Conservation (phyloP, 2,329 filamentous ascomycete species). For the Colletotrichum spaethianum region DNA sequence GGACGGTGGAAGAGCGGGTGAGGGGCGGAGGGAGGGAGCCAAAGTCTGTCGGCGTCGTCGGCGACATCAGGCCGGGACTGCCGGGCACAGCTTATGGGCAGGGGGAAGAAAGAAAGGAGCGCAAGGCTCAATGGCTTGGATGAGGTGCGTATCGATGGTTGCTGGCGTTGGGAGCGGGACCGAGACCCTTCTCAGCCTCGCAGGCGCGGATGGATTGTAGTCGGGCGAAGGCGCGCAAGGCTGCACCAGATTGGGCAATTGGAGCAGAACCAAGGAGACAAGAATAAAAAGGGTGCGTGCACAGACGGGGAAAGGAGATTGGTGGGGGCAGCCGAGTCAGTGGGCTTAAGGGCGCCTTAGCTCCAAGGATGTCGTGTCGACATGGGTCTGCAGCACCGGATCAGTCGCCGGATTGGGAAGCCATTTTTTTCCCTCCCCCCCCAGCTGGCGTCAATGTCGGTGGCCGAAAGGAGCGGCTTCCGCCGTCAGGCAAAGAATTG, state of each 20-base stretch:
- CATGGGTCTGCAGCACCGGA: conserved; percentile 13
- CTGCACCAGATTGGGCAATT: neutral
- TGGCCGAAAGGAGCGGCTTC: conserved; percentile 29
- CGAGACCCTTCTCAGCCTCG: conserved; percentile 35
- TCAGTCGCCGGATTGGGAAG: conserved; percentile 16
- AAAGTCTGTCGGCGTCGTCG: conserved; percentile 41
- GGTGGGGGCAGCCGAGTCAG: conserved; percentile 28
- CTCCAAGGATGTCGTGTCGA: neutral
- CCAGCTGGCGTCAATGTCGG: neutral
- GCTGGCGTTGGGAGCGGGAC: conserved; percentile 13
- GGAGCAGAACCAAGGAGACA: neutral
- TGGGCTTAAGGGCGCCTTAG: neutral
- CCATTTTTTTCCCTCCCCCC: neutral
- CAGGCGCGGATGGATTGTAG: conserved; percentile 29
- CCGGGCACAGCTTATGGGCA: neutral
- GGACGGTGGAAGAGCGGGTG: conserved; percentile 58
- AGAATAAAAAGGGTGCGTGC: conserved; percentile 24
- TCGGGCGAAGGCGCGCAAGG: conserved; percentile 12
- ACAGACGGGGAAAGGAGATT: conserved; percentile 34
- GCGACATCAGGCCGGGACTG: conserved; percentile 28
- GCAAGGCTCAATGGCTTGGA: conserved; percentile 19
- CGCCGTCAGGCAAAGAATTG: neutral
- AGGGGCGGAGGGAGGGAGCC: conserved; percentile 45
- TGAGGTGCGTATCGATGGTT: neutral
- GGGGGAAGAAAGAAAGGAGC: neutral